Evolutionary conservation across 495 filamentous ascomycete species (phyloP).

Genomic region (Aspergillus haitiensis): DNA sequence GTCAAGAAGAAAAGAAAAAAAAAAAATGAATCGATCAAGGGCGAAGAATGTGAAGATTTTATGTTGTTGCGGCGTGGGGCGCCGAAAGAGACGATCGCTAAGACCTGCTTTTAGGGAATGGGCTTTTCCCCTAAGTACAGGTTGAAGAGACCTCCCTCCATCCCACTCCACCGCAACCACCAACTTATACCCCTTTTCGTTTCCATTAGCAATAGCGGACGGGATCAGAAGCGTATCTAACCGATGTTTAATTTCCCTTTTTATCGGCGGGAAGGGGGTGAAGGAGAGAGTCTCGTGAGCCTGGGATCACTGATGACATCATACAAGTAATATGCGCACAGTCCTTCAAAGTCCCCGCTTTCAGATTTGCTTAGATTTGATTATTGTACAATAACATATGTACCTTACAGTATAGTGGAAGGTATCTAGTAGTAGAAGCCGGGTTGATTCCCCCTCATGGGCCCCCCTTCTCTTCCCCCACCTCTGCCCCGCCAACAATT

Average conservation of each 20-base stretch:
- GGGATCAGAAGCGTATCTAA: neutral
- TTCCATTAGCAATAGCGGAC: conserved; percentile 29
- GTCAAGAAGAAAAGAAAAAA: conserved; percentile 14
- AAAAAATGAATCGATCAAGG: conserved; percentile 6
- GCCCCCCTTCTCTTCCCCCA: too few species aligned
- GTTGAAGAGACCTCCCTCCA: conserved; percentile 48
- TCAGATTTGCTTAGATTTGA: too few species aligned
- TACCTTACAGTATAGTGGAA: too few species aligned
- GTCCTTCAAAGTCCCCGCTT: too few species aligned
- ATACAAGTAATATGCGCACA: too few species aligned
- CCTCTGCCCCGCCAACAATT: neutral
- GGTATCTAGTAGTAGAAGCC: too few species aligned
- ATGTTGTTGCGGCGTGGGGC: conserved; percentile 25
- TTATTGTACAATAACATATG: too few species aligned
- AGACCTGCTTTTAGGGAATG: conserved; percentile 55
- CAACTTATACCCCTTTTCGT: conserved; percentile 1
- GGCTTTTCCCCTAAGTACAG: conserved; percentile 53
- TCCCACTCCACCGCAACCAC: conserved; percentile 22
- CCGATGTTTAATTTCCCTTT: neutral
- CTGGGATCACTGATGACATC: too few species aligned
- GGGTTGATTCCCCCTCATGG: too few species aligned
- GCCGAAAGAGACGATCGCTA: conserved; percentile 32
- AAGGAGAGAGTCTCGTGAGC: too few species aligned
- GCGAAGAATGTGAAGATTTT: conserved; percentile 13
- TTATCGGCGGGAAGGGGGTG: neutral